Evolutionary conservation across 257 asterid genomes (phyloP).

Genomic region (Cynanchum wilfordii): DNA sequence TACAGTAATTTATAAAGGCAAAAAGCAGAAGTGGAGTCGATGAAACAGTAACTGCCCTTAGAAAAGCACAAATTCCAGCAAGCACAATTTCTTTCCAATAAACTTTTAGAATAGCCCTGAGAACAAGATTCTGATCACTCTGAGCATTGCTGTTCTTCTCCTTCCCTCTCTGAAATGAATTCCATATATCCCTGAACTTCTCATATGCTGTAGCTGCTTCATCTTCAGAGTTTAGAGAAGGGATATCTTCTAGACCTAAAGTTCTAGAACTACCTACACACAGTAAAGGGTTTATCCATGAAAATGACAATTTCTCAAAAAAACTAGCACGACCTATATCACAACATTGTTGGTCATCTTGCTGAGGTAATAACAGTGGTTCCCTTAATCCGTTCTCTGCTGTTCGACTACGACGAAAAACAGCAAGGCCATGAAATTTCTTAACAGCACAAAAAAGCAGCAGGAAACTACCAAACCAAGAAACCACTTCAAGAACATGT

Average conservation of each 20-base stretch:
- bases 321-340: conserved; percentile 28
- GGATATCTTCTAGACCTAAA: conserved; percentile 48
- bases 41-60: conserved; percentile 45
- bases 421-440: conserved; percentile 10
- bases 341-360: conserved; percentile 13
- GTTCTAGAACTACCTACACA: conserved; percentile 41
- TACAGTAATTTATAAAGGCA: conserved; percentile 50
- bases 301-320: conserved; percentile 44
- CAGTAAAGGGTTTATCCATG: conserved; percentile 62
- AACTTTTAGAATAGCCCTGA: conserved; percentile 37
- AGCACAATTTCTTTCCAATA: conserved; percentile 46
- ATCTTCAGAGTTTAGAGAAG: conserved; percentile 53
- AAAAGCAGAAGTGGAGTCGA: conserved; percentile 50
- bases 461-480: conserved; percentile 51
- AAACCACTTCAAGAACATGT: conserved; percentile 31
- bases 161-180: conserved; percentile 23
- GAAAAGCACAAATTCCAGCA: conserved; percentile 32
- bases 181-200: conserved; percentile 42
- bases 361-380: conserved; percentile 33
- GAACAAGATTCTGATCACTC: conserved; percentile 17
- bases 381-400: conserved; percentile 21
- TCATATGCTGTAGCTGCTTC: conserved; percentile 43
- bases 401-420: conserved; percentile 20
- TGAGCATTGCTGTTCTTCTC: conserved; percentile 1
- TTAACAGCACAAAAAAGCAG: conserved; percentile 42